Evolutionary conservation across 2,329 filamentous ascomycete species (phyloP).

Genomic region (Xylaria sp.): DNA sequence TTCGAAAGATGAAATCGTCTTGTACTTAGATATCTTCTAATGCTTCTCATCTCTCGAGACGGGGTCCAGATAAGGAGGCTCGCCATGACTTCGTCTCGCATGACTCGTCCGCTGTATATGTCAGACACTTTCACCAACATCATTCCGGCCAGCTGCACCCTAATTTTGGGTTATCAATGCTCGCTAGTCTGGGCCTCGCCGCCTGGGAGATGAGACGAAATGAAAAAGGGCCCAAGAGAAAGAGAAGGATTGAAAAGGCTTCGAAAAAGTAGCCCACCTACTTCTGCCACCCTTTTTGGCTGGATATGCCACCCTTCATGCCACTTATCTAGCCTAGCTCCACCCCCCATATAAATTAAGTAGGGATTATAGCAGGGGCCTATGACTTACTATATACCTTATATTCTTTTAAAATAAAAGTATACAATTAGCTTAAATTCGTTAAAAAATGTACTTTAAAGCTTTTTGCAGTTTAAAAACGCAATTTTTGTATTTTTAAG

Average conservation of each 20-base stretch:
- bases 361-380: too few species aligned
- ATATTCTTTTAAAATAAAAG: too few species aligned
- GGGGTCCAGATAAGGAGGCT: neutral
- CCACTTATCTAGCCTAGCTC: too few species aligned
- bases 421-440: too few species aligned
- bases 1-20: neutral
- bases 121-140: conserved; percentile 1
- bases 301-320: too few species aligned
- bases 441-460: too few species aligned
- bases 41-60: neutral
- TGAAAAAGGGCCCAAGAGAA: neutral
- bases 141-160: conserved; percentile 11
- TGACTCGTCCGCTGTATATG: neutral
- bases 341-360: too few species aligned
- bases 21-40: neutral
- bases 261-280: too few species aligned
- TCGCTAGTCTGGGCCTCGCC: conserved; percentile 10
- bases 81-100: conserved; percentile 1
- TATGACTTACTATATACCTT: too few species aligned
- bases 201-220: conserved; percentile 24
- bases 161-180: neutral
- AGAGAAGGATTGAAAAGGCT: neutral
- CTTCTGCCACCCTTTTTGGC: too few species aligned
- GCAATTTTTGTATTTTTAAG: too few species aligned
- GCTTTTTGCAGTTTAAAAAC: too few species aligned